Percentiles rank a stretch among this genome's conserved stretches.
phyloP scores from a whole-genome alignment of 805 yeast species.

The Pichia cephalocereana region DNA sequence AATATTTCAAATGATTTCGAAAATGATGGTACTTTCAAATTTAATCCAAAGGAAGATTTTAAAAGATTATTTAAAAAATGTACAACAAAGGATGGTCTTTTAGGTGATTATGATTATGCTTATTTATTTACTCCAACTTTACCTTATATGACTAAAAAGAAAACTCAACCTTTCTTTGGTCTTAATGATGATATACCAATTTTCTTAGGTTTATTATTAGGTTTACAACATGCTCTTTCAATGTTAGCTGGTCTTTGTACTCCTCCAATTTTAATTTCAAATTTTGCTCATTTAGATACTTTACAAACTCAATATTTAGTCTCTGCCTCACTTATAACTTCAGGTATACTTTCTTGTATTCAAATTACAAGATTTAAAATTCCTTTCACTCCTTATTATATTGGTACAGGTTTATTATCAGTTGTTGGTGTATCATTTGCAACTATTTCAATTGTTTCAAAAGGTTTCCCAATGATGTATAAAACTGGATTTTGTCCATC shows the following conservation, averaged over 20 bases:
- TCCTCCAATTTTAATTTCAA: constrained; percentile 69
- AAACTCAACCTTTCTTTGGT: constrained; percentile 75
- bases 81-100: constrained; percentile 68
- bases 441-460: constrained; percentile 70
- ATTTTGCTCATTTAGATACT: constrained; percentile 47
- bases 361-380: constrained; percentile 79
- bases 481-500: constrained; percentile 54
- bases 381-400: constrained; percentile 58
- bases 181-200: constrained; percentile 73
- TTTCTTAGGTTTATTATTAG: constrained; percentile 65
- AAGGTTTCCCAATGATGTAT: constrained; percentile 78
- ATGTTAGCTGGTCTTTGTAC: constrained; percentile 89
- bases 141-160: constrained; percentile 48
- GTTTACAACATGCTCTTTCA: constrained; percentile 80
- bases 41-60: neutral
- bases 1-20: neutral
- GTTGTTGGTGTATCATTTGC: constrained; percentile 91
- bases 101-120: constrained; percentile 84
- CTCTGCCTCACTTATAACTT: constrained; percentile 62
- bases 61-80: constrained; percentile 12
- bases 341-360: constrained; percentile 59
- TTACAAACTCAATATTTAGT: constrained; percentile 51
- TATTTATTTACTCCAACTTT: constrained; percentile 72
- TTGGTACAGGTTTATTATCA: constrained; percentile 84
- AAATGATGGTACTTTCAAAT: neutral